Base-by-base conservation (phyloP, 371 early-diverging fungal species). In the Capniomyces stellatus region DNA sequence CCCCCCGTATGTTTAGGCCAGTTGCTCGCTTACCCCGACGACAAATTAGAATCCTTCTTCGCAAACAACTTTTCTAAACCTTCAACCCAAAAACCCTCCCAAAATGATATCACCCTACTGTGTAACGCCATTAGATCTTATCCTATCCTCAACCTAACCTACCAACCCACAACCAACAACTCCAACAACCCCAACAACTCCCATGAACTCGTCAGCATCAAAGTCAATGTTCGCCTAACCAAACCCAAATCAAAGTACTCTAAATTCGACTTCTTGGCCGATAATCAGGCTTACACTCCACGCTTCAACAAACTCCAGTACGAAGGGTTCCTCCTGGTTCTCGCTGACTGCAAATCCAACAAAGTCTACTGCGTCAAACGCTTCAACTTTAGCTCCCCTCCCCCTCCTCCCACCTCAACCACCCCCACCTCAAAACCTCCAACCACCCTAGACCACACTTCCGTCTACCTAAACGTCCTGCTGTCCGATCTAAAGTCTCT, bases 311-410 rank as follows among this genome's bases (percentile, higher is more conserved):
- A 95, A 62, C 70, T 79, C 2, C 93, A 93, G 60, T 81, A 78
- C 58, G 93, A 95, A 59, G 81, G 86, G 0, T 92, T 89, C 87
- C 92, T 86, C 85, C 55, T 86, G 0, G 72, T 89, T 4, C 63
- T 92, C 6, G 89, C 81, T 4, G 76, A 85, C 50, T 62, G 71
- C 0, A 73, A 63, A 3, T 67, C 56, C 1, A 77, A 82, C 51
- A 83, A 81, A 51, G 60, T 92, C 30, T 52, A 87, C 47, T 85
- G 79, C 0, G 50, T 91, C 54, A 88, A 83, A 66, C 74, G 89
- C n/a, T n/a, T n/a, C n/a, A n/a, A n/a, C n/a, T n/a, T n/a, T n/a
- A n/a, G n/a, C n/a, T n/a, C n/a, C n/a, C 22, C 66, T 87, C 23
- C 71, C 76, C 42, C 78, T 80, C 75, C 77, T n/a, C n/a, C n/a